phyloP scores from a whole-genome alignment of 2,329 filamentous ascomycete genomes.

The Hypoxylon sp. region DNA sequence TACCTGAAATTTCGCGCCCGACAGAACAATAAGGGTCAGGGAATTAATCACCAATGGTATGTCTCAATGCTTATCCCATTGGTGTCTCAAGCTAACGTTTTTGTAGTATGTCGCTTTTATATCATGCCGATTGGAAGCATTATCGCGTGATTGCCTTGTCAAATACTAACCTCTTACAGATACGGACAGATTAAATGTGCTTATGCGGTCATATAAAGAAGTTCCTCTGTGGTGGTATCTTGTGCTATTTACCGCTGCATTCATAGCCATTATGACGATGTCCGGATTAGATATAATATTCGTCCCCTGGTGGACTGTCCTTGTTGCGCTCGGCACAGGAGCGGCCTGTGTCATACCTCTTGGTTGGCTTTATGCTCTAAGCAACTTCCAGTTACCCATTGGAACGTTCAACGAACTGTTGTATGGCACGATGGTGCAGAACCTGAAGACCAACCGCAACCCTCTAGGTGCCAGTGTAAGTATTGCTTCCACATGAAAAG shows the following conservation, averaged over 20 bases:
- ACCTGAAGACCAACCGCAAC: conserved; percentile 60
- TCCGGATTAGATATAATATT: conserved; percentile 61
- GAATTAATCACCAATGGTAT: conserved; percentile 61
- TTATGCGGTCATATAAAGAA: conserved; percentile 65
- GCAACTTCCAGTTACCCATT: conserved; percentile 62
- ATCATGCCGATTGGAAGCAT: too few relatives aligned
- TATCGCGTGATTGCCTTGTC: neutral
- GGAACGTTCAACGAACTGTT: conserved; percentile 68
- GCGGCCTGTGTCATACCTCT: conserved; percentile 65
- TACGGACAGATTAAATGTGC: conserved; percentile 65
- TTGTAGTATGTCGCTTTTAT: conserved; percentile 12
- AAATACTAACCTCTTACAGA: conserved; percentile 39
- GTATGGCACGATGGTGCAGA: conserved; percentile 67
- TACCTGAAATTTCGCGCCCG: conserved; percentile 54
- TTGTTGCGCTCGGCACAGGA: conserved; percentile 64
- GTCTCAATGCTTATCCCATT: neutral
- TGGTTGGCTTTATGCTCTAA: conserved; percentile 67
- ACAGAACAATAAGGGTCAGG: conserved; percentile 41
- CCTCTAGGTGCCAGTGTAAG: conserved; percentile 62
- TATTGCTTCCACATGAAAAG: too few relatives aligned
- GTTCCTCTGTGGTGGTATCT: conserved; percentile 68
- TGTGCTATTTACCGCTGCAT: conserved; percentile 58
- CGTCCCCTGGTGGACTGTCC: conserved; percentile 67
- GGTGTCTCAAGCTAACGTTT: conserved; percentile 9
- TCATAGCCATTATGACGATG: conserved; percentile 58